Evolutionary conservation across 2,329 filamentous ascomycete genomes (phyloP).

Genomic region (Pestalotiopsis sp.): DNA sequence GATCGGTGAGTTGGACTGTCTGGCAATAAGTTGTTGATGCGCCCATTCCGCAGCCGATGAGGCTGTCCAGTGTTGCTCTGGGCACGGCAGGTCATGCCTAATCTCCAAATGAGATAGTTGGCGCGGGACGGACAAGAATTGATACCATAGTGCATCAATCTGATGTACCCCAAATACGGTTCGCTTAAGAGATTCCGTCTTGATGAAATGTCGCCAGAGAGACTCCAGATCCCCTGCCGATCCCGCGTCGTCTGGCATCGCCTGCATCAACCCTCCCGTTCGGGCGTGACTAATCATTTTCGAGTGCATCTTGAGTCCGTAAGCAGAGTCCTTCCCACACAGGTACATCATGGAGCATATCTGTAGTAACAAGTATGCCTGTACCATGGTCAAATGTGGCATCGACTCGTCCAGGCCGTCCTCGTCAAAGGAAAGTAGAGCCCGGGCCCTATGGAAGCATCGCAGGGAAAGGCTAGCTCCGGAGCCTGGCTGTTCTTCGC

Average conservation of each 20-base stretch:
- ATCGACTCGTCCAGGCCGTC: background rate
- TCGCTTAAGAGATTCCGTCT: background rate
- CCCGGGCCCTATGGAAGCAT: background rate
- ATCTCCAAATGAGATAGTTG: slow-evolving; percentile 1
- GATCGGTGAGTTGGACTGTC: background rate
- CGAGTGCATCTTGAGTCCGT: slow-evolving; percentile 3
- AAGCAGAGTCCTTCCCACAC: background rate
- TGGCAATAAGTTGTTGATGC: background rate
- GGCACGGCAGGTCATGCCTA: slow-evolving; percentile 3
- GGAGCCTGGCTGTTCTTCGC: background rate
- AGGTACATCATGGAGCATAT: slow-evolving; percentile 6
- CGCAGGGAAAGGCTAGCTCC: background rate
- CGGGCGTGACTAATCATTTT: background rate
- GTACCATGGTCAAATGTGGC: background rate
- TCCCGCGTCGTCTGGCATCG: background rate
- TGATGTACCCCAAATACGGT: background rate
- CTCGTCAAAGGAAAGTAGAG: background rate
- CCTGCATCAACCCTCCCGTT: background rate
- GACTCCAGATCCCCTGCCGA: slow-evolving; percentile 1
- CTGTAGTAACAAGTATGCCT: background rate
- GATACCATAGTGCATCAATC: slow-evolving; percentile 5
- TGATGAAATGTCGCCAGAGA: background rate
- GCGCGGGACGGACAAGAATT: background rate
- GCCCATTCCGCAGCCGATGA: background rate
- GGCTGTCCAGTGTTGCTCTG: background rate